Evolutionary conservation across 805 yeast species (phyloP).

Genomic region (Saccharomyces jurei): DNA sequence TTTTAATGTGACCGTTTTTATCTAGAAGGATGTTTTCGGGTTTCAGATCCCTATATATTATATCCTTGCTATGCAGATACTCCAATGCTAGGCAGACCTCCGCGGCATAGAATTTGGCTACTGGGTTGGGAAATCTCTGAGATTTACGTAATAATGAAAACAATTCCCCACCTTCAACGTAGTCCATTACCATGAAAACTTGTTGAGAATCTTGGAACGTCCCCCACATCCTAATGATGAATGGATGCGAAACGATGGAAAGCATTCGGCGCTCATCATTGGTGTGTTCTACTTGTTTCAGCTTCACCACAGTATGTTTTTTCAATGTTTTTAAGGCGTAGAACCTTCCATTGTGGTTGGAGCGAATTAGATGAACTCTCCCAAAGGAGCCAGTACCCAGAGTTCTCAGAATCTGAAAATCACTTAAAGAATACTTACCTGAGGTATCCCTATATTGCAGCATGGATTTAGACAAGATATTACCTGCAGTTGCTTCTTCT

Average conservation of each 20-base stretch:
- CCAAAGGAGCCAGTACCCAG: conserved; percentile 96
- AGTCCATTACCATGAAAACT: conserved; percentile 92
- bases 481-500: neutral
- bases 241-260: conserved; percentile 81
- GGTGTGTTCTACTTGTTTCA: conserved; percentile 94
- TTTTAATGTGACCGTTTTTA: conserved; percentile 81
- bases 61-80: conserved; percentile 75
- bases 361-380: conserved; percentile 79
- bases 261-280: conserved; percentile 90
- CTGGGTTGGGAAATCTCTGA: conserved; percentile 89
- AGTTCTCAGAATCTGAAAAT: conserved; percentile 79
- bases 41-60: conserved; percentile 84
- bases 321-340: conserved; percentile 90
- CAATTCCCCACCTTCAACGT: conserved; percentile 92
- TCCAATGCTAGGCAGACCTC: conserved; percentile 82
- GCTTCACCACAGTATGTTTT: conserved; percentile 78
- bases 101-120: conserved; percentile 92
- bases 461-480: neutral
- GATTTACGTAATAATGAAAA: conserved; percentile 79
- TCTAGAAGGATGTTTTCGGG: conserved; percentile 89
- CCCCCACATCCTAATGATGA: conserved; percentile 92
- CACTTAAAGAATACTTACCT: conserved; percentile 74
- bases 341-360: conserved; percentile 82
- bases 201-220: conserved; percentile 83
- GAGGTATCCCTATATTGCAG: conserved; percentile 13